These are phyloP conservation scores for Fraxinus nigra DNA, from an alignment of 305 asterid genomes.

Conservation along the genomic window DNA sequence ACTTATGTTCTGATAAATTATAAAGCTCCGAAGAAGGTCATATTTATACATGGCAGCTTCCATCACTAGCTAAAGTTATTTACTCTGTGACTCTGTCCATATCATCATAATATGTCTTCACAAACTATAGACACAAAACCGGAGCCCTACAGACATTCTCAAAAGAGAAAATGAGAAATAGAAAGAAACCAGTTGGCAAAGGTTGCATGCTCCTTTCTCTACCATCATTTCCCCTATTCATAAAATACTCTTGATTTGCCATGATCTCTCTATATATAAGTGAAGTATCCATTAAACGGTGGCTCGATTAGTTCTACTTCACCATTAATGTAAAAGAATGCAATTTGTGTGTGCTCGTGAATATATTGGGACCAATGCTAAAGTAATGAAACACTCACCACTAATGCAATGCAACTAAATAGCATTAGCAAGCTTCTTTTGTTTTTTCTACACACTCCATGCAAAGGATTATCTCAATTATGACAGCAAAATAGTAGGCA, in stretches of 20 bases:
- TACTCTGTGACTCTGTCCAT: not conserved
- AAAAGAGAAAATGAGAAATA: not conserved
- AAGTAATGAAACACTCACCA: not conserved
- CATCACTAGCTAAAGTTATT: not conserved
- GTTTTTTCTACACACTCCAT: not conserved
- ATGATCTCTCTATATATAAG: not conserved
- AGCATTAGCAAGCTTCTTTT: not conserved
- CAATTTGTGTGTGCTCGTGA: not conserved
- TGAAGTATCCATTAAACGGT: not conserved
- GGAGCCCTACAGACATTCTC: not conserved
- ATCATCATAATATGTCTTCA: not conserved
- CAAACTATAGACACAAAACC: not conserved
- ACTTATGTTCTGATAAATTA: not conserved
- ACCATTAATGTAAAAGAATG: not conserved
- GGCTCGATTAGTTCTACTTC: not conserved
- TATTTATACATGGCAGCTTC: not conserved
- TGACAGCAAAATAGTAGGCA: not conserved
- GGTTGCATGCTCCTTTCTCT: not conserved
- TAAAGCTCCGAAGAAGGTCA: not conserved
- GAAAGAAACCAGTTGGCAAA: not conserved
- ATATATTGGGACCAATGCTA: not conserved
- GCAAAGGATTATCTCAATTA: not conserved
- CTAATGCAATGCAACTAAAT: not conserved
- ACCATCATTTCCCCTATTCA: not conserved
- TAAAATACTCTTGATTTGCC: not conserved